Base-by-base conservation (phyloP, 768 basidiomycete genomes). In the Serendipita vermifera region DNA sequence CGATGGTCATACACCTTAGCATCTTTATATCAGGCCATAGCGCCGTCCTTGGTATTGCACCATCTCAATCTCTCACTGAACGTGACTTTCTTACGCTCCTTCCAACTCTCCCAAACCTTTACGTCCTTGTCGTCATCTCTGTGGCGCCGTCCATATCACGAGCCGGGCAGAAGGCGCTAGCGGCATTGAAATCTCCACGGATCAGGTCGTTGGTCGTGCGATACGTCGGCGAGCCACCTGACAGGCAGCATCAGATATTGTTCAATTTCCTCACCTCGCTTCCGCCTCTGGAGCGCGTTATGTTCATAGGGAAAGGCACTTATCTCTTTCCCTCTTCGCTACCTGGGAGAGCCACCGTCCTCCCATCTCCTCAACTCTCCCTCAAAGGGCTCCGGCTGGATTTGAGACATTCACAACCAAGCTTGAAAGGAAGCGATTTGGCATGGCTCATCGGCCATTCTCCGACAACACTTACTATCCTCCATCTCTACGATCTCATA, bases 261-360 rank as follows among this genome's bases (percentile, higher is more conserved):
- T 51, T 51, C 46, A 15, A 51, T 29, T 51, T 51, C 7, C 46
- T 51, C 22, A 9, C n/a, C n/a, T 51, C 46, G 29, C 17, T 51
- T 7, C 46, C 46, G n/a, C n/a, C 46, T n/a, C 22, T 51, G 5
- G 46, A 51, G 29, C 46, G 46, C 15, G 46, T n/a, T 20, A 15
- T 20, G 11, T 51, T 51, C 27, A 29, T 51, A 4, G 46, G 46
- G 5, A 51, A 51, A 29, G 46, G 46, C 9, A 51, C 46, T n/a
- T 51, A 51, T 26, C 46, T 15, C 22, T 51, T 20, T 20, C 20
- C 46, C n/a, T 22, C 46, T 22, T 26, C 20, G 20, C n/a, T n/a
- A n/a, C n/a, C n/a, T n/a, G n/a, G n/a, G n/a, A n/a, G n/a, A n/a
- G n/a, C 46, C n/a, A 51, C 9, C 9, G 5, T n/a, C 5, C 22